phyloP scores from a whole-genome alignment of 345 rosid genomes.

The Gossypium mustelinum region DNA sequence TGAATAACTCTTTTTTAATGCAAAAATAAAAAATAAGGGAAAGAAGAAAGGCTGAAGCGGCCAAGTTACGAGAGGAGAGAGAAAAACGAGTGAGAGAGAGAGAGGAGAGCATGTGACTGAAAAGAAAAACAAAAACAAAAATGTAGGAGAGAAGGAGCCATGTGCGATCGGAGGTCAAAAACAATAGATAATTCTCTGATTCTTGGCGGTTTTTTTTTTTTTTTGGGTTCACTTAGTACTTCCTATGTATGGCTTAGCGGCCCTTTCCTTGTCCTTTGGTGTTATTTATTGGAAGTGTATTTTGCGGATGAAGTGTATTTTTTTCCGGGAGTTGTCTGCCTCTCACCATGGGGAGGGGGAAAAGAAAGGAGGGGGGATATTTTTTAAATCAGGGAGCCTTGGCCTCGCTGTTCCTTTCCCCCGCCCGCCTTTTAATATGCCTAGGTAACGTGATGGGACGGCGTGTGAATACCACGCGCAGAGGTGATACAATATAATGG shows the following conservation, averaged over 20 bases:
- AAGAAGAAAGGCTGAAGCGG: conserved; percentile 17
- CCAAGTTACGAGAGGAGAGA: not conserved
- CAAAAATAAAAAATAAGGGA: conserved; percentile 12
- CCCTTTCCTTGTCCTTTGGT: conserved; percentile 11
- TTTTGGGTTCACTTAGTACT: not conserved
- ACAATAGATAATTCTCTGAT: conserved; percentile 36
- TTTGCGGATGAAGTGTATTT: conserved; percentile 3
- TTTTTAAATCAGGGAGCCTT: conserved; percentile 15
- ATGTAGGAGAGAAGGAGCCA: conserved; percentile 38
- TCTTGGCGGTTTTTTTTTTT: conserved; percentile 19
- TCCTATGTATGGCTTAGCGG: not conserved
- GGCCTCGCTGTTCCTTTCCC: conserved; percentile 28
- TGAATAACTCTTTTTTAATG: conserved; percentile 11
- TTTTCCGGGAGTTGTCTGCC: too few species aligned
- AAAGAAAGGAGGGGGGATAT: not conserved
- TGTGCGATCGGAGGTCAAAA: conserved; percentile 66
- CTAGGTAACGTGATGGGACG: conserved; percentile 32
- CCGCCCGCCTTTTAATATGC: conserved; percentile 44
- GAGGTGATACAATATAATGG: too few species aligned
- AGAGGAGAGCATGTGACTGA: conserved; percentile 47
- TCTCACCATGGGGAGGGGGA: too few species aligned
- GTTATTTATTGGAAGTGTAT: conserved; percentile 24
- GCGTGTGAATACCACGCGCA: conserved; percentile 28
- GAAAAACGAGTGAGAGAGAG: conserved; percentile 14
- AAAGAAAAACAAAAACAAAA: conserved; percentile 27